Evolutionary conservation across 768 basidiomycete genomes (phyloP).

Genomic region (Pholiota conissans): DNA sequence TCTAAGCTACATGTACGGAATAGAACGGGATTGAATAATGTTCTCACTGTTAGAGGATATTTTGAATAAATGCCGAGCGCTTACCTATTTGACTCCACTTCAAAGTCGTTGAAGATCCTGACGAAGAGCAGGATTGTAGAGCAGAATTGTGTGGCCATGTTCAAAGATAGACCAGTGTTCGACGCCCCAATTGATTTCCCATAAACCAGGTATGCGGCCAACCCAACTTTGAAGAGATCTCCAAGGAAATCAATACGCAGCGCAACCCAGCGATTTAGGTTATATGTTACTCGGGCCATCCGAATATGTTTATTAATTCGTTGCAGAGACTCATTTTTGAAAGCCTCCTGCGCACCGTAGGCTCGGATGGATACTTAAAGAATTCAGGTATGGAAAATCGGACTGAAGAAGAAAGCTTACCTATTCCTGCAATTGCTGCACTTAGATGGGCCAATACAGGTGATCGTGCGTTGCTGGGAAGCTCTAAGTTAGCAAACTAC

Average conservation of each 20-base stretch:
- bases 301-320: slow-evolving; percentile 56
- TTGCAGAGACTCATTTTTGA: slow-evolving; percentile 41
- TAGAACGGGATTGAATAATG: neutral
- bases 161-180: slow-evolving; percentile 53
- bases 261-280: slow-evolving; percentile 43
- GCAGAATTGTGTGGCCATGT: slow-evolving; percentile 62
- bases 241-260: slow-evolving; percentile 61
- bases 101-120: slow-evolving; percentile 41
- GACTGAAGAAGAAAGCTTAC: slow-evolving; percentile 23
- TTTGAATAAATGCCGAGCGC: too few species aligned
- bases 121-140: slow-evolving; percentile 52
- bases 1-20: slow-evolving; percentile 45
- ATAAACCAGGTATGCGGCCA: slow-evolving; percentile 60
- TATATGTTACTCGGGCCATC: slow-evolving; percentile 46
- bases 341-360: slow-evolving; percentile 54
- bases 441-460: slow-evolving; percentile 20
- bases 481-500: neutral
- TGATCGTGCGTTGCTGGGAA: slow-evolving; percentile 18
- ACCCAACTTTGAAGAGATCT: slow-evolving; percentile 48
- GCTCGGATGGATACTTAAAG: slow-evolving; percentile 55
- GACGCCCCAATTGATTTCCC: slow-evolving; percentile 38
- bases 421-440: slow-evolving; percentile 51
- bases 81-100: slow-evolving; percentile 37
- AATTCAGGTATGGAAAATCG: neutral
- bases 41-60: too few species aligned